Percentiles rank a stretch among this genome's conserved stretches.
phyloP scores from a whole-genome alignment of 768 basidiomycete species.

The Hypsizygus marmoreus region DNA sequence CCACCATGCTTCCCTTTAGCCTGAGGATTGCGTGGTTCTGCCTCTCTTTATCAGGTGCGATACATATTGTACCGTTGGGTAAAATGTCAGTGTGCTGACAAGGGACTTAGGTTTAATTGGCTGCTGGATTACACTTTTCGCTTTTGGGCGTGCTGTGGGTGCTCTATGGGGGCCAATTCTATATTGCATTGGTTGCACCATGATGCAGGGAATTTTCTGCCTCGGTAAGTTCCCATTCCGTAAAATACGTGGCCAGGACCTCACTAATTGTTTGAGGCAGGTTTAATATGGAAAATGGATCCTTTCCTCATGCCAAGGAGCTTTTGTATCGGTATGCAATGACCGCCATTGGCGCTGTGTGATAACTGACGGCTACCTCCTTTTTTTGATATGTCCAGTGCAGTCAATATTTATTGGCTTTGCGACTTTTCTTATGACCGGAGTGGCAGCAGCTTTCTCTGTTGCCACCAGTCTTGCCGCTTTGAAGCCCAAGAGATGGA shows the following conservation, averaged over 20 bases:
- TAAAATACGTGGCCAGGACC: conserved; percentile 2
- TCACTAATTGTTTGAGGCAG: conserved; percentile 30
- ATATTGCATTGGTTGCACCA: conserved; percentile 51
- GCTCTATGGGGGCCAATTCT: conserved; percentile 51
- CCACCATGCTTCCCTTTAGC: conserved; percentile 53
- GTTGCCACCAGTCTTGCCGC: conserved; percentile 43
- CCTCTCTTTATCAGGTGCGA: conserved; percentile 55
- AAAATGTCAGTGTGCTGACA: no score
- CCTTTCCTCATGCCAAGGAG: conserved; percentile 55
- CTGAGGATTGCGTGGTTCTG: conserved; percentile 61
- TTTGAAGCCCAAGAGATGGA: conserved; percentile 44
- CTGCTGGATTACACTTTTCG: conserved; percentile 50
- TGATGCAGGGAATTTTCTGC: conserved; percentile 59
- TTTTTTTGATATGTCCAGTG: conserved; percentile 24
- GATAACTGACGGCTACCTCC: neutral
- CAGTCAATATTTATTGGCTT: conserved; percentile 47
- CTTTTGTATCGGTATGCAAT: conserved; percentile 57
- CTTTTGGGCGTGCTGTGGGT: conserved; percentile 44
- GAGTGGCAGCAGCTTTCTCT: conserved; percentile 44
- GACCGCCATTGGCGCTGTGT: neutral
- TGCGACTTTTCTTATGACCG: conserved; percentile 45
- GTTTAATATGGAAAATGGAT: conserved; percentile 66
- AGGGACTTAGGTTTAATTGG: conserved; percentile 44
- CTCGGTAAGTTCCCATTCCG: conserved; percentile 44
- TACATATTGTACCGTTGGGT: neutral